These are phyloP conservation scores for Phytophthora sp. DNA, from an alignment of 352 stramenopile genomes.

Conservation along the genomic window DNA sequence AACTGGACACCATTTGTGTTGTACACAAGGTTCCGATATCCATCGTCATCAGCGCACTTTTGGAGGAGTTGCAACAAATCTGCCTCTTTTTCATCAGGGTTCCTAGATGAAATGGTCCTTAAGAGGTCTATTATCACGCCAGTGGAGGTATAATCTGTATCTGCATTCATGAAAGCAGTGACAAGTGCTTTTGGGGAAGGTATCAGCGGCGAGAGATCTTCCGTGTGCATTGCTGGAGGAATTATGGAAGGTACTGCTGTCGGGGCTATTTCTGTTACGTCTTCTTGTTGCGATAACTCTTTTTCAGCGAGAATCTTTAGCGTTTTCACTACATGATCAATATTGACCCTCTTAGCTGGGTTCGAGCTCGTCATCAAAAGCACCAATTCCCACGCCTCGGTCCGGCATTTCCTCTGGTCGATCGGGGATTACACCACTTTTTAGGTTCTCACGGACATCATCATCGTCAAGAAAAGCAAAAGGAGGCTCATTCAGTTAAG, in stretches of 20 bases:
- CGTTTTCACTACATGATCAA: background rate
- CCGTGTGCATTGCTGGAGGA: too few species aligned
- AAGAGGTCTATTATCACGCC: too few species aligned
- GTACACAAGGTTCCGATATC: background rate
- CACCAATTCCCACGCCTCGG: conserved; percentile 24
- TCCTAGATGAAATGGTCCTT: too few species aligned
- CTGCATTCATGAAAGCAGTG: too few species aligned
- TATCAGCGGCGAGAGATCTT: too few species aligned
- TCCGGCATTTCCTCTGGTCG: conserved; percentile 17
- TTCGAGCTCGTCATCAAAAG: conserved; percentile 4
- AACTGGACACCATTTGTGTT: background rate
- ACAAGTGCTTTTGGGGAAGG: too few species aligned
- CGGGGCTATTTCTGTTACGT: too few species aligned
- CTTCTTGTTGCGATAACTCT: too few species aligned
- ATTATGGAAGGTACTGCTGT: too few species aligned
- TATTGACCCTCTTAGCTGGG: background rate
- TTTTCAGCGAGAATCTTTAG: too few species aligned
- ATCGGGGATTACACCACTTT: conserved; percentile 2
- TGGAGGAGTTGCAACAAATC: background rate
- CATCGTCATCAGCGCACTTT: background rate
- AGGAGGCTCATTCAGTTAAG: conserved; percentile 20
- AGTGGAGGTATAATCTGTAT: too few species aligned
- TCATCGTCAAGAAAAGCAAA: conserved; percentile 16
- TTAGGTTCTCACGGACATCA: conserved; percentile 13
- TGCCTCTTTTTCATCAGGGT: conserved; percentile 1